Percentiles rank a stretch among this genome's conserved stretches.
These are phyloP conservation scores for Ogataea minuta DNA, from an alignment of 805 yeast species.

Conservation along the genomic window DNA sequence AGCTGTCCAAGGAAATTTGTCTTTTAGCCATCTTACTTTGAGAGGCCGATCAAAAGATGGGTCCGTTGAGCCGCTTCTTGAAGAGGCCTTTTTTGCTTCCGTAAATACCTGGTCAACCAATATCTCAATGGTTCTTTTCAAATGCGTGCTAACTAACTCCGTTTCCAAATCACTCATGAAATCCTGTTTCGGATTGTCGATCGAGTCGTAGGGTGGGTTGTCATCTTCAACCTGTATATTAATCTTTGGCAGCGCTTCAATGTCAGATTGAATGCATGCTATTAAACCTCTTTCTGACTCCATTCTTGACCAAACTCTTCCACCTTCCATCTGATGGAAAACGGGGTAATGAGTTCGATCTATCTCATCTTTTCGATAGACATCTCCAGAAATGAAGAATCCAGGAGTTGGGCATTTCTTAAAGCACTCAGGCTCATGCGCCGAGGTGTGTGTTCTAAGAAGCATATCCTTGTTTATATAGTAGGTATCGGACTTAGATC, in stretches of 20 bases:
- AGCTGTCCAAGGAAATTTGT: conserved; percentile 96
- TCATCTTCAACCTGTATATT: conserved; percentile 79
- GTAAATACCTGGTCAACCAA: conserved; percentile 81
- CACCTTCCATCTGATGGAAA: conserved; percentile 98
- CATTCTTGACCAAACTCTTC: conserved; percentile 71
- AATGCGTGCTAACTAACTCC: conserved; percentile 66
- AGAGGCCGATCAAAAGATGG: conserved; percentile 70
- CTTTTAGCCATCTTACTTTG: conserved; percentile 90
- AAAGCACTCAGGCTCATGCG: conserved; percentile 91
- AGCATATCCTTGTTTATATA: conserved; percentile 72
- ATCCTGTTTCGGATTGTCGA: conserved; percentile 74
- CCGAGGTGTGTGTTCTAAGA: conserved; percentile 92
- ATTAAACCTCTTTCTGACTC: conserved; percentile 38
- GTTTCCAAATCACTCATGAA: conserved; percentile 71
- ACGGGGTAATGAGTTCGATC: conserved; percentile 97
- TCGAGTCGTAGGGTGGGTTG: conserved; percentile 48
- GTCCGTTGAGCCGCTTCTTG: conserved; percentile 56
- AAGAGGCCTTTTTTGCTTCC: conserved; percentile 62
- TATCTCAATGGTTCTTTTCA: conserved; percentile 83
- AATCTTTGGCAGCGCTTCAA: conserved; percentile 62
- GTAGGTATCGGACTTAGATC: conserved; percentile 90
- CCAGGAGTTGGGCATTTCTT: conserved; percentile 69
- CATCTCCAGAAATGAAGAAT: conserved; percentile 91
- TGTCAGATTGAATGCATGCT: conserved; percentile 52
- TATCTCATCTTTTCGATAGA: conserved; percentile 91